Evolutionary conservation across 2,329 filamentous ascomycete species (phyloP).

Genomic region (Lachnellula subtilissima): DNA sequence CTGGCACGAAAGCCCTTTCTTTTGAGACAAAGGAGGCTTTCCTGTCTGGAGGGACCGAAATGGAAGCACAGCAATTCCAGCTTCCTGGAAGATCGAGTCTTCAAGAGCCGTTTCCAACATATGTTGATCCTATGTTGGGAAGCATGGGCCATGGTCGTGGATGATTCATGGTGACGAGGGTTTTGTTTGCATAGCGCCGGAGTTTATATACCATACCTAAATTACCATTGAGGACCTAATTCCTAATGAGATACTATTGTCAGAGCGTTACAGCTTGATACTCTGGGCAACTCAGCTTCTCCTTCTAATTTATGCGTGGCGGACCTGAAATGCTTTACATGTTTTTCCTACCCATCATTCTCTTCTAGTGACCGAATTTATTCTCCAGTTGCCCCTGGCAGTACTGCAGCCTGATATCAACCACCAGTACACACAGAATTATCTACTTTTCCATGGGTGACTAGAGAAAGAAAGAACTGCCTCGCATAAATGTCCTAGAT

Average conservation of each 20-base stretch:
- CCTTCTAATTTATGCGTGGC: background rate
- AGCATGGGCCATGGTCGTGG: conserved; percentile 4
- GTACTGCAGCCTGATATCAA: too few relatives aligned
- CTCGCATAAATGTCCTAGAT: too few relatives aligned
- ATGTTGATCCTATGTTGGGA: conserved; percentile 6
- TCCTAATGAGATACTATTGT: conserved; percentile 1
- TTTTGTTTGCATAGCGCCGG: conserved; percentile 13
- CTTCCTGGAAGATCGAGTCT: conserved; percentile 2
- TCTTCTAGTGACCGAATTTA: too few relatives aligned
- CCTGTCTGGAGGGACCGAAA: background rate
- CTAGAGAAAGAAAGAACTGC: too few relatives aligned
- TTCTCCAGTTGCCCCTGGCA: too few relatives aligned
- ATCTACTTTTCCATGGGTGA: too few relatives aligned
- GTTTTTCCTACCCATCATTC: background rate
- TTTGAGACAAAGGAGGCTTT: conserved; percentile 15
- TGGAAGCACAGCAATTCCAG: background rate
- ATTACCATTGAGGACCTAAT: background rate
- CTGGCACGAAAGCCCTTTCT: conserved; percentile 7
- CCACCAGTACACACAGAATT: too few relatives aligned
- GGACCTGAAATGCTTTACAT: background rate
- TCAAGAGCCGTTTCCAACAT: conserved; percentile 9
- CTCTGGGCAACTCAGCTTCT: too few relatives aligned
- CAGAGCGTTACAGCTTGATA: too few relatives aligned
- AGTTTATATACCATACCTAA: conserved; percentile 12
- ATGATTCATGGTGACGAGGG: background rate